These are phyloP conservation scores for Brassica hybrid DNA, from an alignment of 441 rosid species.

Conservation along the genomic window DNA sequence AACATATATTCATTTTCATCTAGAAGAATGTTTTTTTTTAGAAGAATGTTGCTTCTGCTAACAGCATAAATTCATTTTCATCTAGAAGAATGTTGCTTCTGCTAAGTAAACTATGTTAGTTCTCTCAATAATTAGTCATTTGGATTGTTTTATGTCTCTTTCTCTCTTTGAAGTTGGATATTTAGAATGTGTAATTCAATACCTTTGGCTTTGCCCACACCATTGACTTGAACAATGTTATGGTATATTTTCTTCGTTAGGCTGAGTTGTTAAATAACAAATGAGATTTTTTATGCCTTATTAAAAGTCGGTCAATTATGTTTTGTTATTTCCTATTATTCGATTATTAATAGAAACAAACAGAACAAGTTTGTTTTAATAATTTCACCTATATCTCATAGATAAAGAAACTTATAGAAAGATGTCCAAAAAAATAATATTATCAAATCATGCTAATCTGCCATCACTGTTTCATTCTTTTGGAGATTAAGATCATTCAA, in stretches of 20 bases:
- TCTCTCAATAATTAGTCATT: conserved; percentile 14
- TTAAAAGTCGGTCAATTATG: conserved; percentile 16
- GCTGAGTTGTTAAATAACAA: conserved; percentile 28
- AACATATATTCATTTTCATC: neutral
- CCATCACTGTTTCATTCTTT: neutral
- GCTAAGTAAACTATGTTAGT: conserved; percentile 27
- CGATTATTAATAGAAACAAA: neutral
- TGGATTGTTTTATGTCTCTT: conserved; percentile 7
- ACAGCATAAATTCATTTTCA: conserved; percentile 29
- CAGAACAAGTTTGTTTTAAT: neutral
- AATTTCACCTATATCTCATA: neutral
- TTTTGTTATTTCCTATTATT: neutral
- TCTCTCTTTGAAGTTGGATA: conserved; percentile 20
- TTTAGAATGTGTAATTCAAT: conserved; percentile 19
- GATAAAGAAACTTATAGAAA: neutral
- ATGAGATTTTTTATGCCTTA: conserved; percentile 6
- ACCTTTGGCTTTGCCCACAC: conserved; percentile 24
- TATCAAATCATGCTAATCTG: neutral
- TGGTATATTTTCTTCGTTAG: conserved; percentile 35
- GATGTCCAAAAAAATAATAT: neutral
- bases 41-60: conserved; percentile 1
- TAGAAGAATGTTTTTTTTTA: conserved; percentile 1
- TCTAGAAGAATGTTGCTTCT: conserved; percentile 45
- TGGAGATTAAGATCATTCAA: neutral
- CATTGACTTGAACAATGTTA: conserved; percentile 38